These are phyloP conservation scores for Eremochloa ophiuroides DNA, from an alignment of 176 grass and related monocot species.

Conservation along the genomic window DNA sequence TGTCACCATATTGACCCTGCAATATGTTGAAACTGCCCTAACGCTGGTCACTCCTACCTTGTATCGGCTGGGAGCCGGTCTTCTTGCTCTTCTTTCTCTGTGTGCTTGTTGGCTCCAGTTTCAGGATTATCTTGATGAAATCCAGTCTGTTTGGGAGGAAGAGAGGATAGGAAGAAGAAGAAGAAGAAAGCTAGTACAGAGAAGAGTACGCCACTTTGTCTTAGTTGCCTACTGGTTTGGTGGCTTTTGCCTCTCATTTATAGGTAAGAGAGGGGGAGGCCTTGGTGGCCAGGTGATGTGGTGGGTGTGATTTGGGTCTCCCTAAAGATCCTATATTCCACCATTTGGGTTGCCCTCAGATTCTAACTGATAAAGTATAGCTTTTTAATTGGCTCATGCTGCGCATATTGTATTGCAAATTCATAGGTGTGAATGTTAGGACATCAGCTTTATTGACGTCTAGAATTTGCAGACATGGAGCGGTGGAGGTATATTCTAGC, in stretches of 20 bases:
- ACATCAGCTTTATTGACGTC: neutral
- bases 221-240: slow-evolving; percentile 40
- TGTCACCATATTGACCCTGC: slow-evolving; percentile 61
- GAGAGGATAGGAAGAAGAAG: no score
- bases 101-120: slow-evolving; percentile 46
- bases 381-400: slow-evolving; percentile 36
- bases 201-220: slow-evolving; percentile 25
- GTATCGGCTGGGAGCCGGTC: slow-evolving; percentile 37
- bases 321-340: slow-evolving; percentile 32
- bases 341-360: slow-evolving; percentile 35
- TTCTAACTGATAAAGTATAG: slow-evolving; percentile 34
- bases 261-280: slow-evolving; percentile 43
- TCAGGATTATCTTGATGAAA: slow-evolving; percentile 39
- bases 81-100: slow-evolving; percentile 47
- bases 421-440: slow-evolving; percentile 30
- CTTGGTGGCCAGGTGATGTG: slow-evolving; percentile 36
- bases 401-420: slow-evolving; percentile 35
- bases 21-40: slow-evolving; percentile 27
- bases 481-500: slow-evolving; percentile 17
- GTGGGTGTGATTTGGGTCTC: slow-evolving; percentile 40
- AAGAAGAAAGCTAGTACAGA: slow-evolving; percentile 9
- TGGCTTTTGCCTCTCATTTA: slow-evolving; percentile 79
- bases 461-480: neutral
- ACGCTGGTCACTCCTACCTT: slow-evolving; percentile 44
- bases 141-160: slow-evolving; percentile 32